Percentiles rank a stretch among this genome's conserved stretches.
Evolutionary conservation across 306 rosid species (phyloP).

Genomic region (Purshia tridentata): DNA sequence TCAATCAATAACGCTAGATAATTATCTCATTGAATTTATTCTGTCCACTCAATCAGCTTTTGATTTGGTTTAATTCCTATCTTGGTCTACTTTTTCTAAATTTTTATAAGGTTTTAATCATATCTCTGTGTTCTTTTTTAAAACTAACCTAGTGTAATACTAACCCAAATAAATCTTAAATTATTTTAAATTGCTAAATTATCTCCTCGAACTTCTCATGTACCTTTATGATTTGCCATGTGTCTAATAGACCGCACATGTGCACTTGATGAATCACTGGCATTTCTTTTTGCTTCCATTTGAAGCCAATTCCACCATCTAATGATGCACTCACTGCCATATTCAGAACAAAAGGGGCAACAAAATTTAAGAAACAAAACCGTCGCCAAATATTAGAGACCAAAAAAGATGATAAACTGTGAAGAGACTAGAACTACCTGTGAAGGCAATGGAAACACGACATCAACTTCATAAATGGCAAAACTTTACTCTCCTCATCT

Average conservation of each 20-base stretch:
- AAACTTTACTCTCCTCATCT: conserved; percentile 40
- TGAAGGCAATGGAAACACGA: conserved; percentile 92
- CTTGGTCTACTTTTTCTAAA: background rate
- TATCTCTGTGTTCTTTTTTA: background rate
- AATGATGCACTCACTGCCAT: conserved; percentile 74
- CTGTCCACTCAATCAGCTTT: background rate
- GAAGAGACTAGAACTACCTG: conserved; percentile 38
- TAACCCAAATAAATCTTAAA: background rate
- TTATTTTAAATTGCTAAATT: background rate
- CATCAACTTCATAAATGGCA: conserved; percentile 84
- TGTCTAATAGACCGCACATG: conserved; percentile 19
- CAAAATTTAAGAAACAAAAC: conserved; percentile 3
- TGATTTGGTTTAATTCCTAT: background rate
- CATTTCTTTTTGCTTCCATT: conserved; percentile 35
- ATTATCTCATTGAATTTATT: background rate
- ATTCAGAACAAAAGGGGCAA: conserved; percentile 3
- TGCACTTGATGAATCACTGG: conserved; percentile 35
- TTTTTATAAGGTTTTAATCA: background rate
- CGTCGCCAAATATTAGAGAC: conserved; percentile 8
- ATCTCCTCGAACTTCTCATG: background rate
- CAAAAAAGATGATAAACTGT: background rate
- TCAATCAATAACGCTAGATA: background rate
- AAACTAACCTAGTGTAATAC: background rate
- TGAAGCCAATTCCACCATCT: conserved; percentile 86
- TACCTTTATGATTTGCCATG: conserved; percentile 32